phyloP scores from a whole-genome alignment of 2,329 filamentous ascomycete genomes.

The Sporothrix euskadiensis region DNA sequence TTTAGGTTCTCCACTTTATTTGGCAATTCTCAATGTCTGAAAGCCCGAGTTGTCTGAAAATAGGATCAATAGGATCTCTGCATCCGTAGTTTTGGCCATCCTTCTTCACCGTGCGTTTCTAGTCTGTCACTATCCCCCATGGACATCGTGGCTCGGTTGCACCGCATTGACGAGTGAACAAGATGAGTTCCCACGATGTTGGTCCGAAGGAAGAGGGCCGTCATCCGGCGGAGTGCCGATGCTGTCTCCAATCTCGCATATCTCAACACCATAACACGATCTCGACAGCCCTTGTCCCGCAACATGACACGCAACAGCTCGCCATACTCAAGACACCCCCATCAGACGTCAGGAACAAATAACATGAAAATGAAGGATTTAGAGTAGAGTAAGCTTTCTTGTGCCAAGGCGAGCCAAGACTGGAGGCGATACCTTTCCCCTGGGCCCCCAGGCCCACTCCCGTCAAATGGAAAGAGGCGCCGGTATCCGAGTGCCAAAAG shows the following conservation, averaged over 20 bases:
- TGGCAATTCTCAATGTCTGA: background rate
- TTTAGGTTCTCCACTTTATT: background rate
- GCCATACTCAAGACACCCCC: background rate
- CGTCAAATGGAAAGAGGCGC: background rate
- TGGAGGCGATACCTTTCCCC: background rate
- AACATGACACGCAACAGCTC: background rate
- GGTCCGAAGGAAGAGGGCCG: background rate
- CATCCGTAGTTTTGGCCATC: background rate
- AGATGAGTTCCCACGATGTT: background rate
- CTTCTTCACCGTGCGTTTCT: background rate
- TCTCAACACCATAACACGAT: slow-evolving; percentile 18
- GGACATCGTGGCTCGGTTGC: background rate
- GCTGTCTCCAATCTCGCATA: background rate
- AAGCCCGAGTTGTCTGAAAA: background rate
- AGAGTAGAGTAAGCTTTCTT: slow-evolving; percentile 19
- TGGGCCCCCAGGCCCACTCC: background rate
- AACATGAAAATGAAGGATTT: slow-evolving; percentile 1
- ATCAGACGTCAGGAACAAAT: background rate
- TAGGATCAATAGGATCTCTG: background rate
- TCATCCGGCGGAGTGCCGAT: background rate
- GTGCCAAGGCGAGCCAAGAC: slow-evolving; percentile 13
- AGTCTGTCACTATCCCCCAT: background rate
- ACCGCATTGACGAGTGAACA: background rate
- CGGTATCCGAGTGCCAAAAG: background rate
- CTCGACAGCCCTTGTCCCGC: slow-evolving; percentile 1